Conservation (phyloP, 2,329 filamentous ascomycete species). For the Aspergillus aculeatinus region DNA sequence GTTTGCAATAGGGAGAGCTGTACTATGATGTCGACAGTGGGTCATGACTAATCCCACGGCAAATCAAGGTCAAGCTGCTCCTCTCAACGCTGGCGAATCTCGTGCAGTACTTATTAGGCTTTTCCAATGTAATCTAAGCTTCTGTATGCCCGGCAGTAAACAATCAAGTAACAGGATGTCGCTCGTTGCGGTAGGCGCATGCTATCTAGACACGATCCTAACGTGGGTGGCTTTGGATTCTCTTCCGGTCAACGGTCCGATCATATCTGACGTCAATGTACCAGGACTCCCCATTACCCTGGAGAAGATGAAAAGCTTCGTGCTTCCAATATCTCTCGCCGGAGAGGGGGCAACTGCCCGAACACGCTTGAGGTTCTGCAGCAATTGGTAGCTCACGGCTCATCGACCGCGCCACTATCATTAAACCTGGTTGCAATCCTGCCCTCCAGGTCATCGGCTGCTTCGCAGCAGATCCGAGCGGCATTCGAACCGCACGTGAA, state of each 20-base stretch:
- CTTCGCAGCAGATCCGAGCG: conserved; percentile 52
- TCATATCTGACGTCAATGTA: conserved; percentile 9
- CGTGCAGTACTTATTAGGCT: neutral
- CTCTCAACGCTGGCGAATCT: neutral
- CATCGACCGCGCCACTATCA: conserved; percentile 11
- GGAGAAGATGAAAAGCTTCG: conserved; percentile 71
- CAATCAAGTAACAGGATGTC: conserved; percentile 40
- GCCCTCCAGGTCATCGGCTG: conserved; percentile 54
- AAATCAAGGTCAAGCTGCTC: neutral
- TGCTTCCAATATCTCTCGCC: conserved; percentile 57
- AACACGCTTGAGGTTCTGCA: conserved; percentile 70
- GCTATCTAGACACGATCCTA: conserved; percentile 70
- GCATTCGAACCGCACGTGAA: conserved; percentile 56
- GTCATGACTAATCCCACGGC: conserved; percentile 26
- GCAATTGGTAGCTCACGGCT: conserved; percentile 52
- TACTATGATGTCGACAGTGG: conserved; percentile 10
- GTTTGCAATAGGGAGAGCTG: neutral
- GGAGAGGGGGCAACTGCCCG: conserved; percentile 70
- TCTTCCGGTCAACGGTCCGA: neutral
- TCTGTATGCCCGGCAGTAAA: neutral
- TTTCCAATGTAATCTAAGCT: neutral
- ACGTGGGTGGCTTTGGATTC: conserved; percentile 46
- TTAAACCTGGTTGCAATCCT: conserved; percentile 50
- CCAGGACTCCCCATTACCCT: conserved; percentile 57
- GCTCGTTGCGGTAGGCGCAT: conserved; percentile 65